A percentile compares a stretch with the other conserved stretches of the same genome.
These are phyloP conservation scores for Halteria grandinella DNA, from an alignment of 73 alveolate species.

Conservation along the genomic window DNA sequence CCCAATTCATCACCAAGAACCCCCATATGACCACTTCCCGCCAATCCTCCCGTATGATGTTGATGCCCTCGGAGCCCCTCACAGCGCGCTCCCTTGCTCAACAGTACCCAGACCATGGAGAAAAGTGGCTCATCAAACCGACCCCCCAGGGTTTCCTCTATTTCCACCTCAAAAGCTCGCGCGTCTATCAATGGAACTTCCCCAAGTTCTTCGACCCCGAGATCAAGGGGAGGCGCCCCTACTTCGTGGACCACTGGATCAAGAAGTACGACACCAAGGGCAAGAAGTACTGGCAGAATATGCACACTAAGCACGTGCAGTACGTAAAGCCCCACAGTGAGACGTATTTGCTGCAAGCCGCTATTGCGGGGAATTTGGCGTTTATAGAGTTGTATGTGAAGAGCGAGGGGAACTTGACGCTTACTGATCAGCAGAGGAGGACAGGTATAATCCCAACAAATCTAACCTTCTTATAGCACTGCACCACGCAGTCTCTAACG, in stretches of 20 bases:
- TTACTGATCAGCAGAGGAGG: slow-evolving; percentile 51
- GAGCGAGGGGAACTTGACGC: slow-evolving; percentile 31
- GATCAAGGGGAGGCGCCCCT: slow-evolving; percentile 1
- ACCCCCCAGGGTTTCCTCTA: slow-evolving; percentile 69
- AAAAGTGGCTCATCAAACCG: slow-evolving; percentile 65
- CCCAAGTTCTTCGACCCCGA: slow-evolving; percentile 61
- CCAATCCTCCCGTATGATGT: no score
- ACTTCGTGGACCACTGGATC: slow-evolving; percentile 49
- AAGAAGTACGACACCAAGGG: slow-evolving; percentile 45
- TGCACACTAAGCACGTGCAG: slow-evolving; percentile 37
- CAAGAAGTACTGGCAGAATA: slow-evolving; percentile 50
- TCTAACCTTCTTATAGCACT: slow-evolving; percentile 10
- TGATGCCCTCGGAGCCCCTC: no score
- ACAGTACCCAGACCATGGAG: no score
- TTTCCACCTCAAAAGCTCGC: slow-evolving; percentile 55
- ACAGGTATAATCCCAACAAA: slow-evolving; percentile 47
- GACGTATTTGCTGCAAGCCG: slow-evolving; percentile 58
- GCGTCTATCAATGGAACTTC: slow-evolving; percentile 62
- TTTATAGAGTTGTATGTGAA: slow-evolving; percentile 50
- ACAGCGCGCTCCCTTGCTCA: no score
- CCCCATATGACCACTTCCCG: no score
- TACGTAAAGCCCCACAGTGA: slow-evolving; percentile 49
- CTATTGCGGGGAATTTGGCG: slow-evolving; percentile 58
- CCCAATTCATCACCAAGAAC: no score
- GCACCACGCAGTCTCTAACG: slow-evolving; percentile 64